Percentiles rank a stretch among this genome's conserved stretches.
Evolutionary conservation across 257 asterid species (phyloP).

Genomic region (Salvia miltiorrhiza): DNA sequence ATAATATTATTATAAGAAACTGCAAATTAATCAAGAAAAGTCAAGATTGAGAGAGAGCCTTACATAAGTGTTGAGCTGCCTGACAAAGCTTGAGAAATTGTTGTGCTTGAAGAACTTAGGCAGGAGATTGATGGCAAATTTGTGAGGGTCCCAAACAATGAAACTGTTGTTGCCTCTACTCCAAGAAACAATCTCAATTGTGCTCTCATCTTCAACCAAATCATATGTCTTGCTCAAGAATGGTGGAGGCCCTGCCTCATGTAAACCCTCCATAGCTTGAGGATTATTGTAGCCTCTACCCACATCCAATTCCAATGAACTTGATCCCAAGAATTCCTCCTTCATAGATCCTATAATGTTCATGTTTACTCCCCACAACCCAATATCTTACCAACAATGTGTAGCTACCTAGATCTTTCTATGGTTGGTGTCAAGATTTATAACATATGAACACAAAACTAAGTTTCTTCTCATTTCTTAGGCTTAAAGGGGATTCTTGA

Average conservation of each 20-base stretch:
- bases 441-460: neutral
- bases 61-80: constrained; percentile 81
- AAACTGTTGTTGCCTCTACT: constrained; percentile 66
- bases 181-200: constrained; percentile 62
- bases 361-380: neutral
- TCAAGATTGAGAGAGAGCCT: constrained; percentile 12
- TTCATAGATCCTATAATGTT: constrained; percentile 1
- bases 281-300: constrained; percentile 11
- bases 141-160: constrained; percentile 66
- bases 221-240: constrained; percentile 77
- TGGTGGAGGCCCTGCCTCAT: constrained; percentile 61
- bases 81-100: constrained; percentile 79
- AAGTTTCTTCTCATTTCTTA: neutral
- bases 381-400: neutral
- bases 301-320: neutral
- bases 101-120: constrained; percentile 78
- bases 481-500: neutral
- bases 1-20: neutral
- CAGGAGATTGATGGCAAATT: constrained; percentile 54
- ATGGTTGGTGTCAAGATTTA: neutral
- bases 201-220: constrained; percentile 61
- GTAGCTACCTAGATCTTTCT: neutral
- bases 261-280: constrained; percentile 54
- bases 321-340: constrained; percentile 7
- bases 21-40: neutral